Conservation (phyloP, 441 rosid species). For the Pelargonium exstipulatum region DNA sequence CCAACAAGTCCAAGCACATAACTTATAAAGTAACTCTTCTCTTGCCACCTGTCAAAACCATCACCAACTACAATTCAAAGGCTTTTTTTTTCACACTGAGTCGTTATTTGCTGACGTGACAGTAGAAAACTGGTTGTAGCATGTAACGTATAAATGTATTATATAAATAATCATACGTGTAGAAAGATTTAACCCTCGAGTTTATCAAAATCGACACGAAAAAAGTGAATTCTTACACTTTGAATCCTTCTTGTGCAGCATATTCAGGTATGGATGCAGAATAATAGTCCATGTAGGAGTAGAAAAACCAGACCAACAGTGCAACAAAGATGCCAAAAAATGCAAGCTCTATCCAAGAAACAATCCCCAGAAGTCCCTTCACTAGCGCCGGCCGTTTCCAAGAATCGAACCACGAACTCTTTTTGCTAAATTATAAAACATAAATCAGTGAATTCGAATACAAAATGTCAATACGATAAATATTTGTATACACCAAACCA, state of each 20-base stretch:
- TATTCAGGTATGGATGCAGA: neutral
- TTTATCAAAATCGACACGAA: too few species aligned
- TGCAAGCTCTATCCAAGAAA: slow-evolving; percentile 40
- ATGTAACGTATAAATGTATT: too few species aligned
- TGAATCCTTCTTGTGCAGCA: neutral
- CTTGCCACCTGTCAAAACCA: slow-evolving; percentile 44
- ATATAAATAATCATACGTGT: too few species aligned
- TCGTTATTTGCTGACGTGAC: too few species aligned
- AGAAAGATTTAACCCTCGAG: too few species aligned
- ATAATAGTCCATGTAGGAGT: slow-evolving; percentile 15
- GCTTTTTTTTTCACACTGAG: too few species aligned
- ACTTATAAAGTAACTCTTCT: slow-evolving; percentile 24
- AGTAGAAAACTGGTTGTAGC: too few species aligned
- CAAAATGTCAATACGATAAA: too few species aligned
- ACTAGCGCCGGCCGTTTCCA: slow-evolving; percentile 44
- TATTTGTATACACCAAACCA: too few species aligned
- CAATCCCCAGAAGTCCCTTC: slow-evolving; percentile 61
- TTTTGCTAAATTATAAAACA: too few species aligned
- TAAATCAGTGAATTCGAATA: too few species aligned
- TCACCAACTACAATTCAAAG: too few species aligned
- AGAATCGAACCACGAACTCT: neutral
- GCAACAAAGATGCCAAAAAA: slow-evolving; percentile 46
- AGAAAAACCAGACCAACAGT: slow-evolving; percentile 52
- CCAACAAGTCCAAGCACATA: slow-evolving; percentile 42
- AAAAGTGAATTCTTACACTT: slow-evolving; percentile 1